Evolutionary conservation across 208 protist genomes (phyloP), one percentile per base, ranked within the genome.

Genomic region (Porcisia hertigi): DNA sequence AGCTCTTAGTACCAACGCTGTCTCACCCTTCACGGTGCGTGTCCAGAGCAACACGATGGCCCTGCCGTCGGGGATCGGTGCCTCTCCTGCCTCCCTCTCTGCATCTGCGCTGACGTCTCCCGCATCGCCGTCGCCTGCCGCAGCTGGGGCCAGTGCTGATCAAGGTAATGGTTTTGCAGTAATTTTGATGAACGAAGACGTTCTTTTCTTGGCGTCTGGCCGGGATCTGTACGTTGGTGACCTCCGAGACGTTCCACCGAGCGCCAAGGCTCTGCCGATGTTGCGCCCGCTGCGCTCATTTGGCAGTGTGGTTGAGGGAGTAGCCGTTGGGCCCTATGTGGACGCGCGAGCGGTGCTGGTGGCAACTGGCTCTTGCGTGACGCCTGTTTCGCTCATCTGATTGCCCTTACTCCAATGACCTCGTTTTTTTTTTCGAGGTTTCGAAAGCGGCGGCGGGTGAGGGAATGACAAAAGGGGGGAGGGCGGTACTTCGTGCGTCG

Each of bases 41-140:
- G 79, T 83, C 52, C 78, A 76, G 66, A 82, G 82, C 55, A 81
- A 52, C 69, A 64, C 70, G 23, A 73, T 81, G 75, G 78, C 78
- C 25, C 62, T 83, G 12, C 75, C 69, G 8, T 30, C 47, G 52
- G 66, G 55, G 18, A 6, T 67, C n/a, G 45, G n/a, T 18, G 7
- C 57, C 55, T 43, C 20, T 14, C 54, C 71, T 16, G 16, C 53
- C n/a, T 73, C 69, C 9, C 47, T 43, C 53, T 39, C 49, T 49
- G 69, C 69, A 20, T 73, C 69, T 23, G 53, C 34, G 18, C 34
- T 62, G 52, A 49, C 55, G 54, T 73, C 69, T 43, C 69, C 69
- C 5, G 53, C 57, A 58, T 47, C 71, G 12, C 11, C 57, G 55
- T 36, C 71, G 11, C 34, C 71, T 39, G 67, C 67, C 6, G 41